Base-by-base conservation (phyloP, 805 yeast genomes). In the Hanseniaspora valbyensis region DNA sequence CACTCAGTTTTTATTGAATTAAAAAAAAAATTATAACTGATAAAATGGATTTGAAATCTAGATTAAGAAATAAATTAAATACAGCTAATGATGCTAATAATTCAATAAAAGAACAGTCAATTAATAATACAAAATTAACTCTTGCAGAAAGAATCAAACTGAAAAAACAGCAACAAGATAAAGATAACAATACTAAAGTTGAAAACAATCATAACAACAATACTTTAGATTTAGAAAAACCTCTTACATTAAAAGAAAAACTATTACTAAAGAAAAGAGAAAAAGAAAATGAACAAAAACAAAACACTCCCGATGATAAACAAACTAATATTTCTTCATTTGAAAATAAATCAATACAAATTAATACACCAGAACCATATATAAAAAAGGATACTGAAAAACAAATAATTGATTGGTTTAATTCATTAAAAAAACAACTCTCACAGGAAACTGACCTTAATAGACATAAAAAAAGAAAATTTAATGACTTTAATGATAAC, bases 91-190 rank as follows among this genome's bases (percentile, higher is more conserved):
- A 32, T 10, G 16, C 10, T 10, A n/a, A n/a, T 8, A 14, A 5
- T 32, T 10, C 5, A 12, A 12, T 8, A 8, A 7, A 28, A 28
- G 12, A 28, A 28, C 10, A 28, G 10, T 7, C 10, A 28, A 28
- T 28, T 7, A 12, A 7, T 28, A 28, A 9, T 10, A n/a, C 12
- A 32, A 50, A 50, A 26, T 16, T 50, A 13, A 24, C 42, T 6
- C 34, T 50, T 5, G 45, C 45, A 10, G 53, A 50, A 16, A 44
- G 45, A 50, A 30, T 50, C 9, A 40, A 32, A 34, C 34, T 44
- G 8, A 50, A 50, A 28, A 50, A 44, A 24, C 41, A 50, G 36
- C 26, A 28, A 3, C 28, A 21, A 22, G 18, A 14, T 22, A 14
- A 42, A 6, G 5, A 3, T n/a, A 12, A 13, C 13, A 4, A 2